Evolutionary conservation across 495 filamentous ascomycete species (phyloP), one percentile per base, ranked within the genome.

Genomic region (Astrocystis sublimbata): DNA sequence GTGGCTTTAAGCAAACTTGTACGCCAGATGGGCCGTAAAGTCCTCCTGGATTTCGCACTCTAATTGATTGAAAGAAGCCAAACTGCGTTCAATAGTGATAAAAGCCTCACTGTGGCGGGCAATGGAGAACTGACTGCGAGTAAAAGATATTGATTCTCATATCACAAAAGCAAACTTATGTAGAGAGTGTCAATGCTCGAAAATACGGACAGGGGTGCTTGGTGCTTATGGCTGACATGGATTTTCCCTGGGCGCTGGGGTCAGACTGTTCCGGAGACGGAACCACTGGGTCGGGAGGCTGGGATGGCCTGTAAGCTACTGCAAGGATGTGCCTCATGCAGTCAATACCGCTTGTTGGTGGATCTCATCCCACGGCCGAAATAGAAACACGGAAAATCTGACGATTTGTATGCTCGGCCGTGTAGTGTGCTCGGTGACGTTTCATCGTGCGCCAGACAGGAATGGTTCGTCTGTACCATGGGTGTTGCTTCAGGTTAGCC

Each of bases 271-370:
- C 43, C 35, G 19, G 56, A 59, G 33, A 49, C 21, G 56, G 60
- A 62, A 62, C 60, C 60, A 49, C 42, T 49, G 51, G 51, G 30
- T 62, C 60, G 60, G 60, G 60, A 55, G 47, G 40, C 60, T 28
- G 42, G 60, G 60, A 62, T 62, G 51, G 58, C 58, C 47, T 61
- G 57, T 51, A 23, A 33, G 51, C 45, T 38, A 38, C 49, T 61
- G 60, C 60, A 62, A 56, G 56, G 56, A 38, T 59, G 56, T 30
- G 52, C 31, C 15, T 49, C 41, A 62, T 62, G 60, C 60, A 62
- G 51, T 55, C 41, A 62, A 56, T 55, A 62, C 60, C 41, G 40
- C 40, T 15, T 35, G 36, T 38, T 26, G 60, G 60, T 54, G 60
- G 60, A 62, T 40, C 60, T 15, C 40, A n/a, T 47, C 26, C 38